Conservation (phyloP, 345 rosid genomes). For the Populus euphratica region DNA sequence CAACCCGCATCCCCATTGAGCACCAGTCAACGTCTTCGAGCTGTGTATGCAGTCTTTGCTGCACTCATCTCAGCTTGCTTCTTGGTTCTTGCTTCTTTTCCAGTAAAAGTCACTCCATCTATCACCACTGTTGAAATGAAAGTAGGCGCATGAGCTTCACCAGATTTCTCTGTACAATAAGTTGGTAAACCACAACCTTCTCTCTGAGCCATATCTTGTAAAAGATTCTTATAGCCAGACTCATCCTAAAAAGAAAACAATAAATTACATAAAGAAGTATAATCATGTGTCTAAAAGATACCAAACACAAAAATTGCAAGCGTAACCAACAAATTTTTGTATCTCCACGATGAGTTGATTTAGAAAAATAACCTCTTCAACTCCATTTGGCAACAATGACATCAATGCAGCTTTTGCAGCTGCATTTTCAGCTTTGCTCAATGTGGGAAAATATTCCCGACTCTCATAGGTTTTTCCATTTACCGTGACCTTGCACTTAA, state of each 20-base stretch:
- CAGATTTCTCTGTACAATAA: constrained; percentile 38
- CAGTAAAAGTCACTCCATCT: constrained; percentile 34
- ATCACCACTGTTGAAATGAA: constrained; percentile 53
- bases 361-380: constrained; percentile 37
- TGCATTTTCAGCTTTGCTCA: constrained; percentile 60
- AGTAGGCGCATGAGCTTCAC: constrained; percentile 44
- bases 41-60: constrained; percentile 56
- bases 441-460: constrained; percentile 37
- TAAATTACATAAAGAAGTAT: neutral
- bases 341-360: neutral
- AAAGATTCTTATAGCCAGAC: constrained; percentile 49
- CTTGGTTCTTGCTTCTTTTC: constrained; percentile 50
- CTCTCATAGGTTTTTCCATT: constrained; percentile 40
- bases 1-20: neutral
- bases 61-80: constrained; percentile 63
- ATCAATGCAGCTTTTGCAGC: constrained; percentile 61
- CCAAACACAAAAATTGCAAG: neutral
- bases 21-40: neutral
- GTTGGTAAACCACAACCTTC: constrained; percentile 36
- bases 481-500: constrained; percentile 45
- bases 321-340: neutral
- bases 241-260: constrained; percentile 35
- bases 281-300: neutral
- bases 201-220: constrained; percentile 60
- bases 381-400: constrained; percentile 27